These are phyloP conservation scores for Backusella psychrophila DNA, from an alignment of 192 early-diverging fungal genomes.

Conservation along the genomic window DNA sequence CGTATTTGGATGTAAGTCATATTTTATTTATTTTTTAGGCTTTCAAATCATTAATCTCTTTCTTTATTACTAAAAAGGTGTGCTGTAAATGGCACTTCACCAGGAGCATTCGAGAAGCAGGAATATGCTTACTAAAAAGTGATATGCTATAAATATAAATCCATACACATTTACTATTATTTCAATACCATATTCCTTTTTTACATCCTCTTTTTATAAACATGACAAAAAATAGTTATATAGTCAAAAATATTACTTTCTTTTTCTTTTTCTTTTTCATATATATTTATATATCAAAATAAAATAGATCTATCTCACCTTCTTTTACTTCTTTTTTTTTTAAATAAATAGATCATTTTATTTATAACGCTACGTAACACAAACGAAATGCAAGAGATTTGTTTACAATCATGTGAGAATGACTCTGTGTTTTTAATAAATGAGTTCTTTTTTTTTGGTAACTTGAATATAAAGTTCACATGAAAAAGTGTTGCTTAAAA, in stretches of 20 bases:
- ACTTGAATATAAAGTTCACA: neutral
- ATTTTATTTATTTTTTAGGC: neutral
- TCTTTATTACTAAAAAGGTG: neutral
- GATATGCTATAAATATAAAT: neutral
- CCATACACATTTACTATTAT: neutral
- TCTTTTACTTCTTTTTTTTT: neutral
- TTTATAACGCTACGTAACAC: neutral
- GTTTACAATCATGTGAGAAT: neutral
- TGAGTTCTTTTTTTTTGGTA: neutral
- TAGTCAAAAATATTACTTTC: neutral
- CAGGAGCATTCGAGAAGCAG: neutral
- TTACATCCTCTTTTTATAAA: neutral
- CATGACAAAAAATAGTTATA: neutral
- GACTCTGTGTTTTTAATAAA: neutral
- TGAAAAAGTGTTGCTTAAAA: neutral
- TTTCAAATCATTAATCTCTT: neutral
- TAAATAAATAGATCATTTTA: neutral
- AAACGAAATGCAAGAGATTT: neutral
- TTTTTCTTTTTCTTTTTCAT: neutral
- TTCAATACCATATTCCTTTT: neutral
- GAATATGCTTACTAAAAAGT: neutral
- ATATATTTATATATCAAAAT: neutral
- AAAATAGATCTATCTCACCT: neutral
- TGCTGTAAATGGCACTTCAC: neutral
- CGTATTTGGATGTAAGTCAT: conserved; percentile 89